Evolutionary conservation across 768 basidiomycete species (phyloP).

Genomic region (Cystoderma amianthinum): DNA sequence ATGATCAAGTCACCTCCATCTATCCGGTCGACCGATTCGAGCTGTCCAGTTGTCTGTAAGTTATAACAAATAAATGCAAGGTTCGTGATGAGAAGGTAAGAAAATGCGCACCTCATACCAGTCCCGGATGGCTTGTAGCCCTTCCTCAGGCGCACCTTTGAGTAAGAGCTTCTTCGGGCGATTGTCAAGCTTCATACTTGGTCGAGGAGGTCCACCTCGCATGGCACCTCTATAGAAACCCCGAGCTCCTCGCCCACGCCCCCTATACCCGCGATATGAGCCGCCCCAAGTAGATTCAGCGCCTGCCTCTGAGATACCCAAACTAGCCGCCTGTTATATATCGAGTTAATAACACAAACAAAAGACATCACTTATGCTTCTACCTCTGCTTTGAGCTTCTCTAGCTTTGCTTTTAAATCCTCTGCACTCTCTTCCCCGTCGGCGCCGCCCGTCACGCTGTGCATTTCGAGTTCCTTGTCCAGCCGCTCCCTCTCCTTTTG

Average conservation of each 20-base stretch:
- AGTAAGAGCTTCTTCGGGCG: slow-evolving; percentile 76
- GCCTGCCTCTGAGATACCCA: slow-evolving; percentile 58
- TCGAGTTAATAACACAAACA: slow-evolving; percentile 1
- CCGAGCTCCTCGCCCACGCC: slow-evolving; percentile 55
- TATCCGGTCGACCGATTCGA: slow-evolving; percentile 54
- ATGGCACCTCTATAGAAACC: slow-evolving; percentile 54
- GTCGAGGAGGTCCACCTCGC: slow-evolving; percentile 60
- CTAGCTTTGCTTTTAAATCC: slow-evolving; percentile 67
- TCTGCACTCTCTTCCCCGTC: slow-evolving; percentile 51
- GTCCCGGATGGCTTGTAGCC: slow-evolving; percentile 56
- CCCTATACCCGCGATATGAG: slow-evolving; percentile 68
- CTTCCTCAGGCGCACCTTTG: slow-evolving; percentile 51
- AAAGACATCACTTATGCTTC: slow-evolving; percentile 14
- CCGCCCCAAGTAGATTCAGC: slow-evolving; percentile 27
- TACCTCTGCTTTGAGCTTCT: slow-evolving; percentile 76
- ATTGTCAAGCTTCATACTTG: slow-evolving; percentile 87
- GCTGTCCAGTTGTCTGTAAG: slow-evolving; percentile 55
- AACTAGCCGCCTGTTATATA: slow-evolving; percentile 54
- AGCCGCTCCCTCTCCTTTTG: slow-evolving; percentile 57
- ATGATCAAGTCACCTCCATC: slow-evolving; percentile 60
- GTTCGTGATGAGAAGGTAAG: too few species aligned
- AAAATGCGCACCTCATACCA: slow-evolving; percentile 69
- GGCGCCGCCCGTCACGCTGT: slow-evolving; percentile 29
- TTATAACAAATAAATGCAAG: background rate
- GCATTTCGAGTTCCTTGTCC: slow-evolving; percentile 81